phyloP scores from a whole-genome alignment of 1,284 basidiomycete species.

The Moniliella sp. region DNA sequence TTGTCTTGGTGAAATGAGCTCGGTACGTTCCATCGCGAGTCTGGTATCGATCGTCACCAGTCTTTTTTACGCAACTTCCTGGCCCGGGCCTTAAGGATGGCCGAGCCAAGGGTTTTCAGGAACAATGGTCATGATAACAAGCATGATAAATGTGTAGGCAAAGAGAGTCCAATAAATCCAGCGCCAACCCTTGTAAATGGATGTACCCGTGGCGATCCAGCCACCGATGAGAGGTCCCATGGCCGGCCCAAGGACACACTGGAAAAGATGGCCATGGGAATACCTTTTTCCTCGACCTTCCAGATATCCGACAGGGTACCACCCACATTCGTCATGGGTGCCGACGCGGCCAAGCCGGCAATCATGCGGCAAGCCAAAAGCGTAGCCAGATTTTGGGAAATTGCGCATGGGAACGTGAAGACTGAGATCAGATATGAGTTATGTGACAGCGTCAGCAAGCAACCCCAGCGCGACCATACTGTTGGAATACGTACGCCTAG shows the following conservation, averaged over 20 bases:
- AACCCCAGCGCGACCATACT: too few species aligned
- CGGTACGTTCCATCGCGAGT: conserved; percentile 19
- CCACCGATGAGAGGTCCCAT: conserved; percentile 2
- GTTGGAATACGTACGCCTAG: conserved; percentile 1
- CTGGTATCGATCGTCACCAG: conserved; percentile 18
- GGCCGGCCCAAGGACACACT: background rate
- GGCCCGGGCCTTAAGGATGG: conserved; percentile 17
- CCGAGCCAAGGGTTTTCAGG: conserved; percentile 25
- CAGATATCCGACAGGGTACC: conserved; percentile 10
- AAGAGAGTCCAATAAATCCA: conserved; percentile 4
- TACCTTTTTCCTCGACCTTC: conserved; percentile 3
- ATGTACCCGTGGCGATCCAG: conserved; percentile 5
- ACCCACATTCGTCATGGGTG: conserved; percentile 9
- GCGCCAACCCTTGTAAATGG: conserved; percentile 2
- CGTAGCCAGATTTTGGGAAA: conserved; percentile 4
- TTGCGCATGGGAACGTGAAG: conserved; percentile 6
- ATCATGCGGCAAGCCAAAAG: conserved; percentile 7
- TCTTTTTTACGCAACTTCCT: conserved; percentile 13
- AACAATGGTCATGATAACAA: conserved; percentile 6
- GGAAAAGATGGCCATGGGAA: conserved; percentile 7
- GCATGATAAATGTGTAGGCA: conserved; percentile 9
- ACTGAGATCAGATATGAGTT: conserved; percentile 4
- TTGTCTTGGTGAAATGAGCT: conserved; percentile 12
- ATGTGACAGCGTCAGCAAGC: conserved; percentile 3
- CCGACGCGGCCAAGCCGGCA: conserved; percentile 7